Evolutionary conservation across 179 eudicot genomes (phyloP).

Genomic region (Silene coronaria): DNA sequence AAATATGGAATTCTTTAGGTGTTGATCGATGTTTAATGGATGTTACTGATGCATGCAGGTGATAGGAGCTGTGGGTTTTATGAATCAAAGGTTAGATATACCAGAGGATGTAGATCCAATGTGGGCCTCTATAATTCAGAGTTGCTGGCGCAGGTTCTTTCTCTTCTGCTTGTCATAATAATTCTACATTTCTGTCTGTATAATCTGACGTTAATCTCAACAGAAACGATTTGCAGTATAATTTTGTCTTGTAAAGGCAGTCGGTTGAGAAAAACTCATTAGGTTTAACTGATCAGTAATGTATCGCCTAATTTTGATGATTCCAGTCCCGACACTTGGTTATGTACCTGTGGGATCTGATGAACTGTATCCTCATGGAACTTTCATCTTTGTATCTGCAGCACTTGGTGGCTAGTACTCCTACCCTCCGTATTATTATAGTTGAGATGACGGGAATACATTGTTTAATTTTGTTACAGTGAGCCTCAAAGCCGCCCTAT

Average conservation of each 20-base stretch:
- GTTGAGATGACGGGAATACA: too few relatives aligned
- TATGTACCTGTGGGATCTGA: too few relatives aligned
- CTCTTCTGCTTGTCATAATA: slow-evolving; percentile 8
- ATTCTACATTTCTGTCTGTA: background rate
- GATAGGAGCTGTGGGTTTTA: slow-evolving; percentile 93
- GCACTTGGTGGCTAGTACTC: too few relatives aligned
- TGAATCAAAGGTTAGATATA: slow-evolving; percentile 86
- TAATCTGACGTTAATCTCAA: background rate
- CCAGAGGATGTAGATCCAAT: slow-evolving; percentile 74
- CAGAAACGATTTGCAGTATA: background rate
- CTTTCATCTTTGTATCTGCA: too few relatives aligned
- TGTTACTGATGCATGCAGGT: slow-evolving; percentile 41
- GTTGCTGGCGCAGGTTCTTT: slow-evolving; percentile 82
- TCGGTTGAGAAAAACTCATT: background rate
- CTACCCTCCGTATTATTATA: too few relatives aligned
- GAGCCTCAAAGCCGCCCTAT: slow-evolving; percentile 73
- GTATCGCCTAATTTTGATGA: too few relatives aligned
- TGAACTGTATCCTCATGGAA: too few relatives aligned
- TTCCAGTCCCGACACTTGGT: too few relatives aligned
- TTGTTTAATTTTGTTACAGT: slow-evolving; percentile 30
- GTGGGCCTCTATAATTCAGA: slow-evolving; percentile 76
- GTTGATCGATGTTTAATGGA: background rate
- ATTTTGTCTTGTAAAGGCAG: background rate
- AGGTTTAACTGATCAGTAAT: too few relatives aligned
- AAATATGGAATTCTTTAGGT: too few relatives aligned